Evolutionary conservation across 352 stramenopile genomes (phyloP), one percentile per base, ranked within the genome.

Genomic region (Phytophthora idaei): DNA sequence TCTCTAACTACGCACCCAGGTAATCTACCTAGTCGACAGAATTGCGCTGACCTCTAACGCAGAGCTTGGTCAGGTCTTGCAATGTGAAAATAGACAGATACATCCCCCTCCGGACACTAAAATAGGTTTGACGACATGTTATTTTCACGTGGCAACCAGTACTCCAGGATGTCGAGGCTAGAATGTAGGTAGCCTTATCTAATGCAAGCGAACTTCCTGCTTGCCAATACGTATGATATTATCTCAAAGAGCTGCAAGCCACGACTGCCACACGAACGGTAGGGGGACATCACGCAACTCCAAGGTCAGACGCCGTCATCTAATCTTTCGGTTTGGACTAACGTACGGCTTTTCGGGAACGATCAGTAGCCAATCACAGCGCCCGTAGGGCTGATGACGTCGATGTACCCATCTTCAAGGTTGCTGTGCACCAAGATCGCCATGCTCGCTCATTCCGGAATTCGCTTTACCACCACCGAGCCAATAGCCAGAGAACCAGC

Each of bases 251-350:
- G 21, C 11, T 36, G 11, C 46, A 36, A 21, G 25, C 17, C 27
- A 37, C 6, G 11, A 58, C 21, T 10, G 51, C 49, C 31, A 44
- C 31, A 56, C 11, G 51, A 60, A 63, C 10, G 6, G 4, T 34
- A 42, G 6, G 9, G 39, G 58, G 54, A 42, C 28, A 28, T 48
- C 39, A 14, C 34, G 34, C 2, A 12, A 12, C 7, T 17, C 12
- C 12, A 21, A 21, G 39, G 12, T 45, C 12, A 42, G 36, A 42
- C 12, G 36, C 8, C 21, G 2, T 69, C 54, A 69, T 69, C 62
- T 47, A 57, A 64, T 59, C 62, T 21, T 3, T 31, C 14, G 39
- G 62, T 64, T 69, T 69, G 62, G 62, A 65, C 61, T 69, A 52
- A 29, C 34, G 12, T 54, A 53, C 62, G 39, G 2, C 55, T 45